Evolutionary conservation across 2,329 filamentous ascomycete genomes (phyloP), one percentile per base, ranked within the genome.

Genomic region (Pyrenophora teres): DNA sequence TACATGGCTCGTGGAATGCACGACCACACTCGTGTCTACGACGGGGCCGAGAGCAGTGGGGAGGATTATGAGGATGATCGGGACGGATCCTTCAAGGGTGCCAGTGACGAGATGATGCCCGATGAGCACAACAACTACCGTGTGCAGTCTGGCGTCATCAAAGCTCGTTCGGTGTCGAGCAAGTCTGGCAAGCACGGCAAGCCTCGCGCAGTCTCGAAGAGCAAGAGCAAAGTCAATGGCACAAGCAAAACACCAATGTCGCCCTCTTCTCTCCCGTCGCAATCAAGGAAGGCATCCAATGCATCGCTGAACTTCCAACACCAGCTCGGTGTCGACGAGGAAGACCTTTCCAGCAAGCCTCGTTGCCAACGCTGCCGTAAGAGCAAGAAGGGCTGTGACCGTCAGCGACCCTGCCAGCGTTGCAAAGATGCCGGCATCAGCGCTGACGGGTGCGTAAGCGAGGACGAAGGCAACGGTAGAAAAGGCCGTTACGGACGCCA

Each of bases 321-420:
- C 59, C 82, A 82, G 57, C 76, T 84, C 35, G 83, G 80, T 40
- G 79, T 80, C 27, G 90, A 92, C 61, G 90, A 96, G 60, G 92
- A 97, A 60, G 92, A 97, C 50, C 79, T 97, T 16, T 97, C 93
- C 0, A 92, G 89, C 61, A 97, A 97, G 77, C 94, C 94, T 50
- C 92, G 94, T 57, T 99, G 94, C 80, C 94, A 99, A 74, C 89
- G 94, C 52, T 99, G 94, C 81, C 89, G 94, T 68, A 99, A 99
- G 84, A 97, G 93, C 78, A 99, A 99, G 82, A 99, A 99, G 78
- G 94, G 94, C 10, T 99, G 94, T 72, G 94, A 99, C 78, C 88
- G 94, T 52, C 94, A 97, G 76, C 87, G 94, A 33, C 94, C 94
- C 23, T 99, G 94, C 70, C 90, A 92, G 49, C 86, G 94, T 58